phyloP scores from a whole-genome alignment of 2,329 filamentous ascomycete species.

The Fusarium stilboides region DNA sequence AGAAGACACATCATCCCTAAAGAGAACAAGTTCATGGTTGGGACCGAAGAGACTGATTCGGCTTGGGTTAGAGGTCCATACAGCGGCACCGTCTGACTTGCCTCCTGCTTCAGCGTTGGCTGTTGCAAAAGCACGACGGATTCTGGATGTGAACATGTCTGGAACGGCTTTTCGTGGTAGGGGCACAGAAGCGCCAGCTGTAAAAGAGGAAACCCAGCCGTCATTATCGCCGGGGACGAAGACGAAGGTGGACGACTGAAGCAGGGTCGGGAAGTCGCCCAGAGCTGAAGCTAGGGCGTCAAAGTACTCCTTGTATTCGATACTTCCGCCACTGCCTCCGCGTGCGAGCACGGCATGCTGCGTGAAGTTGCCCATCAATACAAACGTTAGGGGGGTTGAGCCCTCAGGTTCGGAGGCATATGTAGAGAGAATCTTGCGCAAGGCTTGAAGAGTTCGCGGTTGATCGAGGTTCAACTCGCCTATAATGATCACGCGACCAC shows the following conservation, averaged over 20 bases:
- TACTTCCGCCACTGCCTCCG: constrained; percentile 82
- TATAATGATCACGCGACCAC: constrained; percentile 78
- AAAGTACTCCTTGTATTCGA: constrained; percentile 98
- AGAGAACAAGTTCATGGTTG: constrained; percentile 87
- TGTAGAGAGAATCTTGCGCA: constrained; percentile 81
- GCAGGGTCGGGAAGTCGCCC: constrained; percentile 84
- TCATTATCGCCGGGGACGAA: constrained; percentile 98
- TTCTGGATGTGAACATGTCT: constrained; percentile 89
- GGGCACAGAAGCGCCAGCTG: constrained; percentile 78
- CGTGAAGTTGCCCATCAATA: constrained; percentile 89
- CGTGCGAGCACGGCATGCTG: constrained; percentile 75
- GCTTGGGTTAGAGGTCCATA: constrained; percentile 92
- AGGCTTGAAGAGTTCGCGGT: constrained; percentile 83
- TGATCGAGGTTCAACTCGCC: constrained; percentile 91
- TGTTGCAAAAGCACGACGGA: constrained; percentile 83
- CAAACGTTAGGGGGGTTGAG: constrained; percentile 81
- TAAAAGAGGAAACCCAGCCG: constrained; percentile 93
- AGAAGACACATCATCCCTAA: constrained; percentile 88
- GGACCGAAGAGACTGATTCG: constrained; percentile 89
- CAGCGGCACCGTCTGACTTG: constrained; percentile 68
- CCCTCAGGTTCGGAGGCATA: constrained; percentile 78
- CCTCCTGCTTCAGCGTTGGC: constrained; percentile 80
- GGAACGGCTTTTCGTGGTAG: constrained; percentile 82
- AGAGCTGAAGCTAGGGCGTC: constrained; percentile 87
- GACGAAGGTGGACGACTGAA: constrained; percentile 86